Evolutionary conservation across 2,329 filamentous ascomycete genomes (phyloP).

Genomic region (Cercospora zeina): DNA sequence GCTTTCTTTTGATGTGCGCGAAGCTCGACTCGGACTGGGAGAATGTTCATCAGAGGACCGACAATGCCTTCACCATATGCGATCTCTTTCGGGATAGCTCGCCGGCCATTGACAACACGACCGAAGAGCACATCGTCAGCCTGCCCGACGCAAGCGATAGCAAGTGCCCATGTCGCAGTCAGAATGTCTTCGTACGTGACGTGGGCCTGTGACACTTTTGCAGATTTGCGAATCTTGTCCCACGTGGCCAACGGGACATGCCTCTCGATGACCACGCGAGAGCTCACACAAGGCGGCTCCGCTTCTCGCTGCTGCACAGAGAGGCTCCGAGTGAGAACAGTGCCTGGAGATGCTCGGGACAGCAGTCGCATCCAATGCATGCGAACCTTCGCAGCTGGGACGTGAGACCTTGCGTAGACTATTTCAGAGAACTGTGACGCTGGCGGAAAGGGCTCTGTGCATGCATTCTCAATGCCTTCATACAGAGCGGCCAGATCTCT

Average conservation of each 20-base stretch:
- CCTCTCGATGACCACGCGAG: no score
- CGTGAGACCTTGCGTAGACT: background rate
- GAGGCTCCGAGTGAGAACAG: background rate
- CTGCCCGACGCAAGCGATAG: background rate
- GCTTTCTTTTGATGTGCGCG: background rate
- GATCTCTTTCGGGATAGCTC: background rate
- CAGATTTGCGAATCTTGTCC: background rate
- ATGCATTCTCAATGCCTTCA: background rate
- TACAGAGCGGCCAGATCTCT: background rate
- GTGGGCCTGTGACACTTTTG: background rate
- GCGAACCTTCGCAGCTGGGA: background rate
- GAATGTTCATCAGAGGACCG: background rate
- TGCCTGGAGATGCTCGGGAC: background rate
- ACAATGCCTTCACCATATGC: background rate
- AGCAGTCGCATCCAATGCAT: background rate
- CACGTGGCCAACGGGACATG: background rate
- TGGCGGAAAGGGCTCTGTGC: background rate
- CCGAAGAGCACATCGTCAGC: background rate
- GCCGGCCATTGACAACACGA: background rate
- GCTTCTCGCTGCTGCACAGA: background rate
- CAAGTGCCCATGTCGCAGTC: background rate
- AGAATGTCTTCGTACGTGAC: background rate
- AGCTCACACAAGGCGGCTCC: background rate
- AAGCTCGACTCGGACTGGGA: background rate
- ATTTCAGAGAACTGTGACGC: background rate